phyloP scores from a whole-genome alignment of 2,329 filamentous ascomycete genomes.

The Diaporthe sp. region DNA sequence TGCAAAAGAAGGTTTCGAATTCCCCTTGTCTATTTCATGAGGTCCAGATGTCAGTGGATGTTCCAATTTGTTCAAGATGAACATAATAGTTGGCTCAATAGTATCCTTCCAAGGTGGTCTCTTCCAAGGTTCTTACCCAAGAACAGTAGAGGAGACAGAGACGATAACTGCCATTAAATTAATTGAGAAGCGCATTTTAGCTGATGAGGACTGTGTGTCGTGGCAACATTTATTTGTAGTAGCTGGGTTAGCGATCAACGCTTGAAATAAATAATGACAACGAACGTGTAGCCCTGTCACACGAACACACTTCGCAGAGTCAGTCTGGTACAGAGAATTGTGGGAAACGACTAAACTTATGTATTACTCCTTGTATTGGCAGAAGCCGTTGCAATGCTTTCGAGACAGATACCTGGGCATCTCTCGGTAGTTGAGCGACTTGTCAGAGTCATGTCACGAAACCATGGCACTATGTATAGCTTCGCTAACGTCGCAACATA shows the following conservation, averaged over 20 bases:
- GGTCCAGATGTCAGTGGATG: background rate
- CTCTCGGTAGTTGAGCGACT: too few species aligned
- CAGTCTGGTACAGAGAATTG: background rate
- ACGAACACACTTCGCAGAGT: background rate
- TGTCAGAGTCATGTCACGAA: background rate
- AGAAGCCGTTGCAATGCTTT: background rate
- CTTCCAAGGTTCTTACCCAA: background rate
- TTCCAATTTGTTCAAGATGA: background rate
- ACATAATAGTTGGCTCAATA: too few species aligned
- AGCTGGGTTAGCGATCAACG: background rate
- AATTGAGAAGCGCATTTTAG: background rate
- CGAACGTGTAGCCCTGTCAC: background rate
- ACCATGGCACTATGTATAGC: background rate
- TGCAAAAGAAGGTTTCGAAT: slow-evolving; percentile 2
- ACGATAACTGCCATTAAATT: background rate
- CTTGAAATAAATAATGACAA: background rate
- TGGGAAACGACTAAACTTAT: background rate
- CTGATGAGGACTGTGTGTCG: background rate
- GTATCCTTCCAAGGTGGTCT: background rate
- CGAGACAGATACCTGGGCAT: background rate
- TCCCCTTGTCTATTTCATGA: background rate
- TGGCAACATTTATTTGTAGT: background rate
- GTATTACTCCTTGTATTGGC: background rate
- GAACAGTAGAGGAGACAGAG: background rate
- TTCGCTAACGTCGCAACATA: slow-evolving; percentile 7